Evolutionary conservation across 2,329 filamentous ascomycete genomes (phyloP), one percentile per base, ranked within the genome.

Genomic region (Chaetothyriales sp.): DNA sequence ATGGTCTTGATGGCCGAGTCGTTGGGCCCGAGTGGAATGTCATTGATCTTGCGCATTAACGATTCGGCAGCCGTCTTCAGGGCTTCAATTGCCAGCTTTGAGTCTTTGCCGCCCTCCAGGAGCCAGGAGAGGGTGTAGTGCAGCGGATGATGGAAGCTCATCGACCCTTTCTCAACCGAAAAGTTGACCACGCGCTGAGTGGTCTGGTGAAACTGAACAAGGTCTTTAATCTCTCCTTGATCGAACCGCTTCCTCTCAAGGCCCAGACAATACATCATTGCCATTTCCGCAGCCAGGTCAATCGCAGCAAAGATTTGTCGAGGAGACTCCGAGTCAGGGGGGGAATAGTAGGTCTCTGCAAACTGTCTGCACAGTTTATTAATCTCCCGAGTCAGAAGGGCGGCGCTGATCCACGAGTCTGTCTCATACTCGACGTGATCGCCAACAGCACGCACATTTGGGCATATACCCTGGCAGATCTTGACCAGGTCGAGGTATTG

Each of bases 381-480:
- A 65, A 98, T 90, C 65, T 98, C 90, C 48, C 90, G 79, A 47
- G 92, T 95, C 52, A 98, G 85, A 48, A 96, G 75, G 5, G 89
- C 95, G 2, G 92, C 90, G 52, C 86, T 93, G 49, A 98, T 96
- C 92, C 92, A 98, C 18, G 87, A 85, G 68, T 98, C 93, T 1
- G 89, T 93, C 67, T 98, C 92, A 63, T 96, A 98, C 66, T 98
- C 93, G 28, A 98, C 86, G 65, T 98, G 92, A 63, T 96, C 92
- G 15, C 89, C 88, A 19, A 95, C 79, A 2, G 90, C 92, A 55
- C 93, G 79, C 45, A 89, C 75, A 61, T 96, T 98, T 1, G 92
- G 92, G 60, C 90, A 95, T 51, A 98, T 95, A 25, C 92, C 90
- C 69, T 98, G 93, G 57, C 95, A 89, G 45, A 98, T 76, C 66